Evolutionary conservation across 306 rosid genomes (phyloP).

Genomic region (Biancaea sappan): DNA sequence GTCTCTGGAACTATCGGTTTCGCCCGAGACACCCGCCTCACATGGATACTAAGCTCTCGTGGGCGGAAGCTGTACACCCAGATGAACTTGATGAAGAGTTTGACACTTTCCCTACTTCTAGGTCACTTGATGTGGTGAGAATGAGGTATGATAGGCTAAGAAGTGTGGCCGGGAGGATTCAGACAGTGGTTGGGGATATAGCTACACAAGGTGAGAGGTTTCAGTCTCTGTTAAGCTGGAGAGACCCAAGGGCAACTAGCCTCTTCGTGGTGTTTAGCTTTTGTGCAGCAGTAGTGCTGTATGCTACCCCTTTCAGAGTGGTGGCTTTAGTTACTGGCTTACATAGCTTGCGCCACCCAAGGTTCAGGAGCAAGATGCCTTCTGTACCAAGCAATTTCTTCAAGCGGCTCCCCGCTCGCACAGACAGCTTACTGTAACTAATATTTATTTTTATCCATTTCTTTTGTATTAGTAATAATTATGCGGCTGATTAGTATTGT

Average conservation of each 20-base stretch:
- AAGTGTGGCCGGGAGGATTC: constrained; percentile 92
- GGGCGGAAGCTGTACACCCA: constrained; percentile 82
- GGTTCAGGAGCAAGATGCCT: constrained; percentile 81
- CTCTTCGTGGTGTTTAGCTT: constrained; percentile 70
- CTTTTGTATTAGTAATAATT: background rate
- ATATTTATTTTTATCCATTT: background rate
- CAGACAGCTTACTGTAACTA: constrained; percentile 72
- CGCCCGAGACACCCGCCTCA: constrained; percentile 78
- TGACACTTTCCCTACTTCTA: constrained; percentile 88
- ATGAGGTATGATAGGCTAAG: constrained; percentile 90
- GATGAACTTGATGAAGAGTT: constrained; percentile 97
- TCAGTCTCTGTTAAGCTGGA: constrained; percentile 85
- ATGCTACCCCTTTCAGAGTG: constrained; percentile 71
- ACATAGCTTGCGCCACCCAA: constrained; percentile 76
- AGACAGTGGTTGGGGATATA: constrained; percentile 89
- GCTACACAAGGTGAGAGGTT: constrained; percentile 97
- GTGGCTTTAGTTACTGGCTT: constrained; percentile 77
- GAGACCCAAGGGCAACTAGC: constrained; percentile 91
- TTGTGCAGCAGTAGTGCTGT: constrained; percentile 70
- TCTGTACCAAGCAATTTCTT: constrained; percentile 88
- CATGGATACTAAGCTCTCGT: constrained; percentile 86
- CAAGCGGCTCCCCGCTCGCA: constrained; percentile 77
- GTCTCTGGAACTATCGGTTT: constrained; percentile 87
- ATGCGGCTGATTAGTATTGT: background rate
- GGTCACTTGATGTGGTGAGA: constrained; percentile 62